Base-by-base conservation (phyloP, 257 asterid species). In the Gynochthodes officinalis region DNA sequence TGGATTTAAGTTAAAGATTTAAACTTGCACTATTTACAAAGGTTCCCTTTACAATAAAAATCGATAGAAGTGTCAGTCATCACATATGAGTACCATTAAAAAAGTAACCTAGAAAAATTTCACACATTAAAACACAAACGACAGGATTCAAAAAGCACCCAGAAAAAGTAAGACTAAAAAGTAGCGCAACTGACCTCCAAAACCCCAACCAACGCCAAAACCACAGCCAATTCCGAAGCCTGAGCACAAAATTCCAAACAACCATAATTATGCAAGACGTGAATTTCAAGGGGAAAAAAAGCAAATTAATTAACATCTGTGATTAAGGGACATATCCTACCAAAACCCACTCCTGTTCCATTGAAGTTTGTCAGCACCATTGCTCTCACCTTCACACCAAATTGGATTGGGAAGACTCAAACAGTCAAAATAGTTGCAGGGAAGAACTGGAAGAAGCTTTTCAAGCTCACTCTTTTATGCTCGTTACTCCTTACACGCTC, bases 131-230 rank as follows among this genome's bases (percentile, higher is more conserved):
- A 40, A 57, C 50, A 58, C 25, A 33, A n/a, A 69, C 1, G 32
- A 21, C 49, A 57, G 33, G 15, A 64, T 39, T 37, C 32, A 25
- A 27, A 23, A 16, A 69, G n/a, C 39, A 10, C 13, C n/a, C 5
- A 5, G 40, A 4, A 71, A 40, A 7, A 9, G 13, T 10, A 32
- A 15, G 10, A 64, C 12, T 77, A 46, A 13, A 57, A 55, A 30
- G 27, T 0, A n/a, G 9, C 67, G 70, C 59, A 72, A 76, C 82
- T 63, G 46, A 91, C 97, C 96, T 78, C 97, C 97, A 68, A 92
- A 92, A 61, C 97, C 97, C 97, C 97, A 92, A 61, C 97, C 97
- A 71, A 89, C 81, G 59, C 97, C 97, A 62, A 87, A 85, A 58
- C 97, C 69, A 39, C 97, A 92, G 64, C 97, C 97, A 73, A 89